phyloP scores from a whole-genome alignment of 2,329 filamentous ascomycete genomes.

The Diatrype stigma region DNA sequence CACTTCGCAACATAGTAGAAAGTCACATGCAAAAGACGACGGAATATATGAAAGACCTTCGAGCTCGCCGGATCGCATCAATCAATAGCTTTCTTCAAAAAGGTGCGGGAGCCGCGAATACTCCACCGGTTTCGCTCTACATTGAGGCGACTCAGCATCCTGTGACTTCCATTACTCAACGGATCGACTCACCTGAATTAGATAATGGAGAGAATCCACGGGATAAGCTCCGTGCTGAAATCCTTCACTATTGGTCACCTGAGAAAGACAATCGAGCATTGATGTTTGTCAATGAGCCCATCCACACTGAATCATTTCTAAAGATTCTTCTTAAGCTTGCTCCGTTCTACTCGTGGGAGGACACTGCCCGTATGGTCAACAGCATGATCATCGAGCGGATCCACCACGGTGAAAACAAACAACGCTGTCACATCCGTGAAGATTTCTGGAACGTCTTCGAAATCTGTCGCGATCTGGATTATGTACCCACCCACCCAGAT shows the following conservation, averaged over 20 bases:
- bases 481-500: background rate
- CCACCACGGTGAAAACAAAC: background rate
- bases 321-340: background rate
- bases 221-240: background rate
- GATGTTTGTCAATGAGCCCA: background rate
- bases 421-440: background rate
- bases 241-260: background rate
- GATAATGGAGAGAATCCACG: background rate
- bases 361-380: background rate
- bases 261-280: background rate
- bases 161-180: background rate
- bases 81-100: background rate
- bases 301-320: background rate
- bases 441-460: background rate
- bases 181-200: background rate
- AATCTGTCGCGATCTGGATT: background rate
- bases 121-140: background rate
- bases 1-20: background rate
- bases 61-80: background rate
- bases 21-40: background rate
- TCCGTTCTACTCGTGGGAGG: background rate
- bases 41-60: background rate
- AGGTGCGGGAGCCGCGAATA: background rate
- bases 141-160: background rate
- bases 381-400: background rate